Conservation (phyloP, 495 filamentous ascomycete species). For the Podospora tetraspora region DNA sequence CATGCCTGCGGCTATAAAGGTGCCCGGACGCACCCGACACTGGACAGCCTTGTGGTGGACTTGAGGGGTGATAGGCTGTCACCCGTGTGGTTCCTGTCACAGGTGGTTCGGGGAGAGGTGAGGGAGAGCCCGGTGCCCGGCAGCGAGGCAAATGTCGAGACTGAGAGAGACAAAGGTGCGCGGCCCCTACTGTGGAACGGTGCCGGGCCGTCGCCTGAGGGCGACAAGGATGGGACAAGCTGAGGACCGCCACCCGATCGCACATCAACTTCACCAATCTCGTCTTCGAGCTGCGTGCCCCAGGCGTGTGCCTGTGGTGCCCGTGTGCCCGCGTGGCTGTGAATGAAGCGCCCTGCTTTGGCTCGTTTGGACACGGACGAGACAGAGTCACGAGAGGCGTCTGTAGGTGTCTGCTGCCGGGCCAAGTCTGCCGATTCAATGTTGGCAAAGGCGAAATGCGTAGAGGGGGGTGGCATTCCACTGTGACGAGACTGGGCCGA, state of each 20-base stretch:
- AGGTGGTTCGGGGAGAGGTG: slow-evolving; percentile 1
- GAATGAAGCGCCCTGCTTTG: not conserved
- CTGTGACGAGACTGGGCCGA: slow-evolving; percentile 1
- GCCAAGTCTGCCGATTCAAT: not conserved
- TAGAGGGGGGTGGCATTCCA: not conserved
- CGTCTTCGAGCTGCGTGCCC: not conserved
- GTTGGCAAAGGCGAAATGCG: not conserved
- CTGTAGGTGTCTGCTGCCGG: not conserved
- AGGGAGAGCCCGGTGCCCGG: not conserved
- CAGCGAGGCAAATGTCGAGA: not conserved
- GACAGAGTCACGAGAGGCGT: not conserved
- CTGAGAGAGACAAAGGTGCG: not conserved
- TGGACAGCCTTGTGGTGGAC: slow-evolving; percentile 10
- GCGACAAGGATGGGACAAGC: not conserved
- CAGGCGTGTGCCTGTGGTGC: not conserved
- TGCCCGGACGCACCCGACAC: slow-evolving; percentile 13
- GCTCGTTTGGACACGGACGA: not conserved
- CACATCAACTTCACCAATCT: not conserved
- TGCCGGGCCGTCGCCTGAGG: not conserved
- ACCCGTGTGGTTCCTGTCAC: not conserved
- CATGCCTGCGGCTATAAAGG: slow-evolving; percentile 23
- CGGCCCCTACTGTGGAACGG: not conserved
- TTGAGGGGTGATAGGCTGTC: not conserved
- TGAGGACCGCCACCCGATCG: not conserved
- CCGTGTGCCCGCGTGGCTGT: not conserved